phyloP scores from a whole-genome alignment of 2,329 filamentous ascomycete genomes.

The Alternaria metachromatica region DNA sequence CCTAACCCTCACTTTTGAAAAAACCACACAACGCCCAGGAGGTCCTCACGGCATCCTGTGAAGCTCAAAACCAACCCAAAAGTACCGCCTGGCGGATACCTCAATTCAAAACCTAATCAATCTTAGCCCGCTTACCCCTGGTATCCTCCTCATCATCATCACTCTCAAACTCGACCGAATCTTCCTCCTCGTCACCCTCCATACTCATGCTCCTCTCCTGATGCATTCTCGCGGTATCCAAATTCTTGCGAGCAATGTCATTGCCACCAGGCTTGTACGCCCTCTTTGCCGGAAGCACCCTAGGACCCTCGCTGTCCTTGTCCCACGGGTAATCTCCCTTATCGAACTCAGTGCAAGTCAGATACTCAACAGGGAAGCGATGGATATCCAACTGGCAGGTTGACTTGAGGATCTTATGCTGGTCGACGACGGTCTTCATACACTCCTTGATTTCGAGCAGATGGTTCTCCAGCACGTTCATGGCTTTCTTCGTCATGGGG shows the following conservation, averaged over 20 bases:
- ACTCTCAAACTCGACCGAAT: slow-evolving; percentile 16
- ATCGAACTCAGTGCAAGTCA: slow-evolving; percentile 55
- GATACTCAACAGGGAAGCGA: slow-evolving; percentile 48
- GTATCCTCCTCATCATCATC: slow-evolving; percentile 1
- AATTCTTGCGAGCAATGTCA: slow-evolving; percentile 34
- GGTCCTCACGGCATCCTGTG: neutral
- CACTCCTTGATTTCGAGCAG: slow-evolving; percentile 52
- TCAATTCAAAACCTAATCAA: neutral
- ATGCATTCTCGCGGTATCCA: slow-evolving; percentile 24
- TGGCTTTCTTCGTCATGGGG: slow-evolving; percentile 53
- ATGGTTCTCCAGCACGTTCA: slow-evolving; percentile 51
- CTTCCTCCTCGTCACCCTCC: slow-evolving; percentile 9
- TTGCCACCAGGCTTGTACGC: slow-evolving; percentile 35
- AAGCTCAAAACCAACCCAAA: neutral
- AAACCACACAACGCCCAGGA: neutral
- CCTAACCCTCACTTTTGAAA: neutral
- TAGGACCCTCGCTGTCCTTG: slow-evolving; percentile 9
- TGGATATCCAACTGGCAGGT: slow-evolving; percentile 50
- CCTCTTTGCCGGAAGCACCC: slow-evolving; percentile 16
- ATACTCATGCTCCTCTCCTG: slow-evolving; percentile 14
- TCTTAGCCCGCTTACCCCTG: slow-evolving; percentile 5
- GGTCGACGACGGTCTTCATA: slow-evolving; percentile 50
- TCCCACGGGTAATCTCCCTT: slow-evolving; percentile 52
- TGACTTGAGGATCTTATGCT: slow-evolving; percentile 48
- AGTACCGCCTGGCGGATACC: neutral